Conservation (phyloP, 164 flowering plant species). For the Stephania yunnanensis region DNA sequence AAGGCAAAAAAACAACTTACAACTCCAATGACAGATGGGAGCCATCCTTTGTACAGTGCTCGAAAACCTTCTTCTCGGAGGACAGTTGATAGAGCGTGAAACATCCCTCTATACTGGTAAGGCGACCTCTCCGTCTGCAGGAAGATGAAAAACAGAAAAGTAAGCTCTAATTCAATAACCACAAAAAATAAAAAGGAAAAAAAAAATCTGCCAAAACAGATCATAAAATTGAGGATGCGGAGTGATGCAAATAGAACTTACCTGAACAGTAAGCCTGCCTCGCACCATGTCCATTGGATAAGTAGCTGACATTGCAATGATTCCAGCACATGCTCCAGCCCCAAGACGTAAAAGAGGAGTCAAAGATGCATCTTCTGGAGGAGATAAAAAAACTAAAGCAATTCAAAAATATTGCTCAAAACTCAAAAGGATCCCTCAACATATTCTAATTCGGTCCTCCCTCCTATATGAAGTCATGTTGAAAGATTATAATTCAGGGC, state of each 20-base stretch:
- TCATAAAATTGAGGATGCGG: background rate
- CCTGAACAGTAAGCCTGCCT: constrained; percentile 98
- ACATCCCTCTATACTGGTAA: constrained; percentile 82
- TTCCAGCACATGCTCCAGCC: constrained; percentile 99
- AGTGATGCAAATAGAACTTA: constrained; percentile 18
- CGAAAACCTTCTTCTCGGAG: constrained; percentile 85
- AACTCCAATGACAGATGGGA: constrained; percentile 98
- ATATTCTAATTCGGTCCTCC: no score
- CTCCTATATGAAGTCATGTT: no score
- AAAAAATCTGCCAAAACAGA: background rate
- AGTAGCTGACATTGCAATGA: constrained; percentile 98
- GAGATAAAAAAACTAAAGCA: background rate
- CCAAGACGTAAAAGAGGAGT: constrained; percentile 92
- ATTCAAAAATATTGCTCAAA: background rate
- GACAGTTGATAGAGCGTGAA: constrained; percentile 77
- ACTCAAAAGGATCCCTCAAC: no score
- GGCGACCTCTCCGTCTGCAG: constrained; percentile 84
- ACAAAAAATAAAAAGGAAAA: background rate
- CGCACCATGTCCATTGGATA: constrained; percentile 99
- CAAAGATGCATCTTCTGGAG: constrained; percentile 80
- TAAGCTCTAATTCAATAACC: background rate
- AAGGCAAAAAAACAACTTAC: constrained; percentile 29
- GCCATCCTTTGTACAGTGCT: constrained; percentile 95
- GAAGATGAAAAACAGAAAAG: background rate
- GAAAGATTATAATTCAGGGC: no score